A percentile compares a stretch with the other conserved stretches of the same genome.
phyloP scores from a whole-genome alignment of 2,329 filamentous ascomycete species.

The Penicillium expansum region DNA sequence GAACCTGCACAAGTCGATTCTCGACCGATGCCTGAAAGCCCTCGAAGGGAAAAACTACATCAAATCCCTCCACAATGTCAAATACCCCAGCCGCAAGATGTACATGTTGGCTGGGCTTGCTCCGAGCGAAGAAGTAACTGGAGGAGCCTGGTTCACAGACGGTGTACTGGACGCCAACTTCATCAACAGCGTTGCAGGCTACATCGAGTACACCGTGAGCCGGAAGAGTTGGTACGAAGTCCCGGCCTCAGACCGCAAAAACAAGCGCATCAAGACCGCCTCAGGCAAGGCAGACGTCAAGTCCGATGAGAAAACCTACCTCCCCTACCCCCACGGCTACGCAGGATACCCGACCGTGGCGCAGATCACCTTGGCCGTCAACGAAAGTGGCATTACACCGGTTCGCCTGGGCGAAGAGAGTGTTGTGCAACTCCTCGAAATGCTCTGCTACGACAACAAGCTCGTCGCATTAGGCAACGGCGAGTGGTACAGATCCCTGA shows the following conservation, averaged over 20 bases:
- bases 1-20: constrained; percentile 77
- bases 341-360: constrained; percentile 75
- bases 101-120: constrained; percentile 86
- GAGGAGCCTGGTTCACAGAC: constrained; percentile 92
- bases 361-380: constrained; percentile 73
- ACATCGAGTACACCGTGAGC: constrained; percentile 72
- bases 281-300: constrained; percentile 33
- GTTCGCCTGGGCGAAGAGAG: constrained; percentile 69
- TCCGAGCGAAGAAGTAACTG: constrained; percentile 85
- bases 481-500: constrained; percentile 50
- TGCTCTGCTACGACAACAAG: constrained; percentile 83
- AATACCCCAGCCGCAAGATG: constrained; percentile 88
- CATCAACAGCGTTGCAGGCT: constrained; percentile 70
- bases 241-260: constrained; percentile 36
- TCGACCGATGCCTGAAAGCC: constrained; percentile 78
- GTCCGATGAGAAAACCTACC: constrained; percentile 35
- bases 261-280: constrained; percentile 42
- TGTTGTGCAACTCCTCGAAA: constrained; percentile 80
- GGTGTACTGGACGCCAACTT: constrained; percentile 86
- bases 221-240: constrained; percentile 67
- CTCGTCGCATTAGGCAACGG: constrained; percentile 61
- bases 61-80: constrained; percentile 85
- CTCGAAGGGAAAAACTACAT: constrained; percentile 81
- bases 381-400: constrained; percentile 65
- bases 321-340: constrained; percentile 63